phyloP scores from a whole-genome alignment of 1,284 basidiomycete species.

The Cryptococcus neoformans region DNA sequence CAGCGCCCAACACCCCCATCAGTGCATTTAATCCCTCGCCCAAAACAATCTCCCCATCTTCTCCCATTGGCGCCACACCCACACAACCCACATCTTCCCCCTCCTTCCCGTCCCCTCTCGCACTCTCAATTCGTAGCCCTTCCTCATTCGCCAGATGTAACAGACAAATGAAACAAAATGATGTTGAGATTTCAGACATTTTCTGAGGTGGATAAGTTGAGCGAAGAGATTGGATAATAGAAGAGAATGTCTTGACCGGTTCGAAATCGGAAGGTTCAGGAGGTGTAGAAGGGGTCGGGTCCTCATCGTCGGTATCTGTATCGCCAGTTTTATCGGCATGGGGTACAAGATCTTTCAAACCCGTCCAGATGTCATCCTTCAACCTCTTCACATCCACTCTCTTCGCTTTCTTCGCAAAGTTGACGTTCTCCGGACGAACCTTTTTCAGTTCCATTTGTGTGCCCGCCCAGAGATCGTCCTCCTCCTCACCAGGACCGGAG shows the following conservation, averaged over 20 bases:
- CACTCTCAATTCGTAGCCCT: slow-evolving; percentile 72
- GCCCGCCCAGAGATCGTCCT: slow-evolving; percentile 79
- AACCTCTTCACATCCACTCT: slow-evolving; percentile 93
- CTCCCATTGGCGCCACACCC: slow-evolving; percentile 18
- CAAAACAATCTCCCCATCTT: slow-evolving; percentile 10
- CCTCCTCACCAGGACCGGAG: slow-evolving; percentile 55
- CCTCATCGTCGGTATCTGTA: neutral
- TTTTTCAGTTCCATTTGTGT: slow-evolving; percentile 70
- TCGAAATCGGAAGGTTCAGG: slow-evolving; percentile 53
- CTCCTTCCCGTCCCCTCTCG: slow-evolving; percentile 49
- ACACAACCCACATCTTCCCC: slow-evolving; percentile 44
- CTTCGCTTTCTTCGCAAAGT: slow-evolving; percentile 95
- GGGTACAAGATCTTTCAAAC: slow-evolving; percentile 68
- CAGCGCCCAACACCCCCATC: slow-evolving; percentile 9
- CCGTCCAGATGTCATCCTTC: slow-evolving; percentile 98
- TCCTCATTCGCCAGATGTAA: slow-evolving; percentile 94
- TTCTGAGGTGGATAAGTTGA: slow-evolving; percentile 84
- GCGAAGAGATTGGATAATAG: slow-evolving; percentile 78
- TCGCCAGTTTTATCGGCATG: neutral
- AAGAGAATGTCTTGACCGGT: slow-evolving; percentile 68
- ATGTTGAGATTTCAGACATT: slow-evolving; percentile 97
- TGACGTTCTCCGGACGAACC: slow-evolving; percentile 83
- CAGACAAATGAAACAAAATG: slow-evolving; percentile 98
- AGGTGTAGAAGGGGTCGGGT: slow-evolving; percentile 26
- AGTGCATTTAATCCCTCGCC: slow-evolving; percentile 17